Percentiles rank a stretch among this genome's conserved stretches.
Evolutionary conservation across 331 rosid genomes (phyloP).

Genomic region (Malus hybrid): DNA sequence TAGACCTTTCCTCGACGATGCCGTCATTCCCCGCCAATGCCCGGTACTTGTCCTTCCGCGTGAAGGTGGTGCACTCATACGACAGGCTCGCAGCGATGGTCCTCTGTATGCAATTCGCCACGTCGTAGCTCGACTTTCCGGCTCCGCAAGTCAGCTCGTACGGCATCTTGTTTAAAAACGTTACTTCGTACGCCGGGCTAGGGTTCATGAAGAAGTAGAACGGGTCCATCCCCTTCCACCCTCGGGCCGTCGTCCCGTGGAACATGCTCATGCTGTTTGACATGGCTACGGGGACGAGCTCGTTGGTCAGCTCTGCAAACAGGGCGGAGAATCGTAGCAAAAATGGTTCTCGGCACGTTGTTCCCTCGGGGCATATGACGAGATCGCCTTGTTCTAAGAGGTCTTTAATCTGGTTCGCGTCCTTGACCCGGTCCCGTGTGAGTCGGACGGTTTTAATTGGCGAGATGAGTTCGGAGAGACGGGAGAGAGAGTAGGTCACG

Average conservation of each 20-base stretch:
- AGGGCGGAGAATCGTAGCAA: conserved; percentile 5
- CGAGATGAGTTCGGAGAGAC: conserved; percentile 12
- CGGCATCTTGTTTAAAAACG: conserved; percentile 17
- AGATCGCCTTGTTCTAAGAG: conserved; percentile 14
- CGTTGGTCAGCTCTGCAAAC: conserved; percentile 11
- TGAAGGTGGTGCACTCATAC: conserved; percentile 18
- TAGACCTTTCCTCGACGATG: background rate
- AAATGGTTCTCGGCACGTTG: conserved; percentile 13
- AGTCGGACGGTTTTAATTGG: conserved; percentile 19
- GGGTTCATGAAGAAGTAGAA: conserved; percentile 28
- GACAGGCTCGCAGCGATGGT: conserved; percentile 14
- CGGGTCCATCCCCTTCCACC: conserved; percentile 27
- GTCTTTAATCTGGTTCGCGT: conserved; percentile 13
- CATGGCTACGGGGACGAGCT: conserved; percentile 13
- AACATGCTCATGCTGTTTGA: conserved; percentile 10
- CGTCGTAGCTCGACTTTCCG: conserved; percentile 17
- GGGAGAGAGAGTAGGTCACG: conserved; percentile 15
- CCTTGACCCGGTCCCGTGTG: conserved; percentile 3
- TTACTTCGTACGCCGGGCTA: conserved; percentile 16
- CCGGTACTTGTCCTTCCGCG: conserved; percentile 23
- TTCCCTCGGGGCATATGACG: conserved; percentile 18
- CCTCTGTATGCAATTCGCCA: conserved; percentile 22
- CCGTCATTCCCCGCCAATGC: conserved; percentile 21
- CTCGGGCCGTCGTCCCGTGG: conserved; percentile 13
- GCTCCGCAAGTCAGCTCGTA: conserved; percentile 7